Base-by-base conservation (phyloP, 768 basidiomycete genomes). In the Tricholoma bakamatsutake region DNA sequence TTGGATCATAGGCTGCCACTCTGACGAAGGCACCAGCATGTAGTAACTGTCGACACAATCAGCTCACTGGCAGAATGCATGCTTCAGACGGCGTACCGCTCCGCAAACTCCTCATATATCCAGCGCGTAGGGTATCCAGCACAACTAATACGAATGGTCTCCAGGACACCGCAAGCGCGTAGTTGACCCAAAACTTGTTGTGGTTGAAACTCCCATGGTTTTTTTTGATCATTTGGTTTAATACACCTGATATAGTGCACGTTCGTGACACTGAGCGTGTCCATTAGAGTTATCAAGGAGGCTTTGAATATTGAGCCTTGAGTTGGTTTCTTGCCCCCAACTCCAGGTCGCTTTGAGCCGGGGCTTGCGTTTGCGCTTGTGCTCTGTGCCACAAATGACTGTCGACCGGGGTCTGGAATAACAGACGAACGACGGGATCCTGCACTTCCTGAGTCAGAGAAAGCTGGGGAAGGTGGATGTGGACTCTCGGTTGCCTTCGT, bases 211-310 rank as follows among this genome's bases (percentile, higher is more conserved):
- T 94, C 93, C 97, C 97, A 99, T 35, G 97, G 93, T 52, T 80
- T 84, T 76, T 99, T 99, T 60, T 82, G 80, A 66, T 99, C 97
- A 68, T 99, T 99, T 2, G 97, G 97, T 70, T 99, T 99, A 77
- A 99, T 98, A 70, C 97, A 99, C 47, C 97, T 85, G 66, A 99
- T 99, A 67, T 99, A 99, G 67, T 99, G 97, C 0, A 98, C 97
- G 64, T 99, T 98, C 11, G 97, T 99, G 57, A 91, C 88, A 64
- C 91, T 88, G 61, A 99, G 87, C 0, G 97, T 99, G 35, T 97
- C 94, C 96, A 99, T 99, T 43, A 99, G 76, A 48, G 84, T 88
- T 67, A 90, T 88, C 52, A 99, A 74, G 0, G 95, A 98, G 2
- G 88, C 84, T 69, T 99, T 99, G 81, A 99, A 99, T 68, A 99